Base-by-base conservation (phyloP, 805 yeast species). In the Suhomyces sp. region DNA sequence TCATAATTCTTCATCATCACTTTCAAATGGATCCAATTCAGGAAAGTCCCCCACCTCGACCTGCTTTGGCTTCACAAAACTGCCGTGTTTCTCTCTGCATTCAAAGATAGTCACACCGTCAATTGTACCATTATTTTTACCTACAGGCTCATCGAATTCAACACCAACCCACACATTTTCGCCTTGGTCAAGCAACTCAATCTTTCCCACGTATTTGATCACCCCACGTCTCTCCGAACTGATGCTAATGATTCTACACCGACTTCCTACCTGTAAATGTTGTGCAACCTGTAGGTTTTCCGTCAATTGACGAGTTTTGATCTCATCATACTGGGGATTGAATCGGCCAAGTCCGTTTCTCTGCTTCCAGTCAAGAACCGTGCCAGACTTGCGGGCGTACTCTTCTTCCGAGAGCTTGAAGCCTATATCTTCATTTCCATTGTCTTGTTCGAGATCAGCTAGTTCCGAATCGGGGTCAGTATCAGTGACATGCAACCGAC, bases 141-240 rank as follows among this genome's bases (percentile, higher is more conserved):
- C 98, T 6, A 75, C 73, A 0, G 97, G 91, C 46, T 84, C 88
- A 47, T 85, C 93, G 36, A 88, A 79, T 47, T 81, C 85, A 3
- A 91, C 74, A 0, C 97, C 98, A 19, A 85, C 73, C 96, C 97
- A 91, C 1, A 60, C 46, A 13, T 48, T 46, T 22, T 65, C 73
- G 2, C 68, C 72, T 17, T 46, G 43, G 31, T 77, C 80, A 31
- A 88, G 74, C 25, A 72, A 78, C 0, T 76, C 68, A 1, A 91
- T 77, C 25, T 58, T 60, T 2, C 98, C 98, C 10, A 88, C 63
- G 50, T 62, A 91, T 38, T 70, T 64, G 19, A 91, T 72, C n/a
- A 68, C 61, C 3, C 97, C 98, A 24, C 83, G 54, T 46, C 95
- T 68, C 45, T 71, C 76, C 15, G 72, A 71, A 30, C 58, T 63